A percentile compares a stretch with the other conserved stretches of the same genome.
These are phyloP conservation scores for Leersia perrieri DNA, from an alignment of 176 grass and related monocot species.

Conservation along the genomic window DNA sequence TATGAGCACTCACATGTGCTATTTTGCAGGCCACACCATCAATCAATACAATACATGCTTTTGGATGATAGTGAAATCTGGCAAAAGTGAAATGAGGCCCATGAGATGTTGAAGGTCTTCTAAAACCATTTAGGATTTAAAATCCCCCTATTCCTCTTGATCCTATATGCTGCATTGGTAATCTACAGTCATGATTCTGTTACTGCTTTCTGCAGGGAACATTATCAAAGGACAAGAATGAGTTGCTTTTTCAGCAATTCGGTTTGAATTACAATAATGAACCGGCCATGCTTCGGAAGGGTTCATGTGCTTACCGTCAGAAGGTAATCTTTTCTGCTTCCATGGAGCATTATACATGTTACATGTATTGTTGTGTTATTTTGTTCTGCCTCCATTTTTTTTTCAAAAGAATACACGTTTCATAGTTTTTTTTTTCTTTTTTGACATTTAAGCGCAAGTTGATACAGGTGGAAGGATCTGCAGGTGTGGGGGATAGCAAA, in stretches of 20 bases:
- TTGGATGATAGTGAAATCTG: slow-evolving; percentile 88
- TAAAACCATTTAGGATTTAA: slow-evolving; percentile 21
- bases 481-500: slow-evolving; percentile 7
- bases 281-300: slow-evolving; percentile 65
- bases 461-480: slow-evolving; percentile 57
- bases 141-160: neutral
- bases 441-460: neutral
- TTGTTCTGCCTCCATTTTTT: neutral
- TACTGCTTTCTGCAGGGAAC: slow-evolving; percentile 54
- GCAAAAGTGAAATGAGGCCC: slow-evolving; percentile 68
- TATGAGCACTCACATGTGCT: too few species aligned
- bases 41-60: slow-evolving; percentile 92
- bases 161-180: slow-evolving; percentile 30
- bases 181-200: neutral
- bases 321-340: slow-evolving; percentile 28
- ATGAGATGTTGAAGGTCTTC: slow-evolving; percentile 67
- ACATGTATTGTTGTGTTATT: neutral
- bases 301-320: slow-evolving; percentile 57
- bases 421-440: too few species aligned
- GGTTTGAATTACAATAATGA: slow-evolving; percentile 80
- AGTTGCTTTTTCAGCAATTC: slow-evolving; percentile 87
- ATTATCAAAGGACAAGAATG: slow-evolving; percentile 82
- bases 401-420: neutral
- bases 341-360: neutral
- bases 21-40: slow-evolving; percentile 67